Percentiles rank a stretch among this genome's conserved stretches.
Conservation (phyloP, 75 land plant species). For the Picea sitchensis region DNA sequence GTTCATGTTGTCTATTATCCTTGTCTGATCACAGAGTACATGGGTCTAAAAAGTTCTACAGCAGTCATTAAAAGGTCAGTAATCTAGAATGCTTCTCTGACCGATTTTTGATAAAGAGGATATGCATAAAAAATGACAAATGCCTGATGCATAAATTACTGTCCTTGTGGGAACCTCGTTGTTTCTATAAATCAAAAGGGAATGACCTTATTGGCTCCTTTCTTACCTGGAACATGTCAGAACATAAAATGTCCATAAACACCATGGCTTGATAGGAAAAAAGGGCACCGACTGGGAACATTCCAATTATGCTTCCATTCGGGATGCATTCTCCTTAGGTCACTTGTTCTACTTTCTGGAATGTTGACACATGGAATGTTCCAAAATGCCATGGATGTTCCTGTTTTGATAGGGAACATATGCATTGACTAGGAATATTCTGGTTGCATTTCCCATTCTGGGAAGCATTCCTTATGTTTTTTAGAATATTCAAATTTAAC, state of each 20-base stretch:
- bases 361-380: background rate
- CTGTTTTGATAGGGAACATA: background rate
- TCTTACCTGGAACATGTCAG: background rate
- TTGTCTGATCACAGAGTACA: background rate
- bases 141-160: background rate
- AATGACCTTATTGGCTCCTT: background rate
- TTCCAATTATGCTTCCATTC: background rate
- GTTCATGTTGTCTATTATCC: background rate
- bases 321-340: background rate
- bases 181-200: background rate
- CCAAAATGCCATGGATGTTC: background rate
- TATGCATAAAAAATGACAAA: background rate
- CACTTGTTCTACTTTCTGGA: background rate
- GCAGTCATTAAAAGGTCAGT: background rate
- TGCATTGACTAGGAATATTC: background rate
- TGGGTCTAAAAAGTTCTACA: background rate
- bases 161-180: background rate
- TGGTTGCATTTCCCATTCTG: background rate
- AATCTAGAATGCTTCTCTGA: background rate
- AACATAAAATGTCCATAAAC: background rate
- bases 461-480: background rate
- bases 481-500: too few relatives aligned
- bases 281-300: background rate
- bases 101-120: background rate
- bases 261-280: background rate